Evolutionary conservation across 257 asterid genomes (phyloP).

Genomic region (Nicotiana sylvestris): DNA sequence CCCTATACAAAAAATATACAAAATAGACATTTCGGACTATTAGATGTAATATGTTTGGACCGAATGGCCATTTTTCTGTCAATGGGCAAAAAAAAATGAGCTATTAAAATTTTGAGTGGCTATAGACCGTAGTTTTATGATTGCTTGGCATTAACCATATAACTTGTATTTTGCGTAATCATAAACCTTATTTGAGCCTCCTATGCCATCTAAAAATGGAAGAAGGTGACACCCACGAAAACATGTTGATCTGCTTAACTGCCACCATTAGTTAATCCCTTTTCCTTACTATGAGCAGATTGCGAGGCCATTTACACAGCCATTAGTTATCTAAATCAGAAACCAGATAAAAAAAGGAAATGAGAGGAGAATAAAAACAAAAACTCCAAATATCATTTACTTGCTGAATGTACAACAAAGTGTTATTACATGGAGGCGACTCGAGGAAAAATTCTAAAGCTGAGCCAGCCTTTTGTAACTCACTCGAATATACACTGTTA

Average conservation of each 20-base stretch:
- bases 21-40: too few relatives aligned
- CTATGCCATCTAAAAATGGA: background rate
- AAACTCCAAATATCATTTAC: background rate
- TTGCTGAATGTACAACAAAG: conserved; percentile 6
- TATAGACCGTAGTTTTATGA: too few relatives aligned
- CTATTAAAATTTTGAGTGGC: too few relatives aligned
- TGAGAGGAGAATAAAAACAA: background rate
- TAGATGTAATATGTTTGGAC: too few relatives aligned
- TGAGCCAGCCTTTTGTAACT: conserved; percentile 3
- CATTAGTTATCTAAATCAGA: background rate
- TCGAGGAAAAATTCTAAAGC: background rate
- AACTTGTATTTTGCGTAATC: background rate
- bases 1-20: too few relatives aligned
- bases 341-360: background rate
- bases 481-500: background rate
- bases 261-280: background rate
- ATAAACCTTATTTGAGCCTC: background rate
- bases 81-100: too few relatives aligned
- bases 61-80: too few relatives aligned
- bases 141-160: background rate
- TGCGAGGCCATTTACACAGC: background rate
- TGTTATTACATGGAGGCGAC: background rate
- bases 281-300: background rate
- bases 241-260: background rate
- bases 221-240: background rate